Evolutionary conservation across 306 rosid species (phyloP), one percentile per base, ranked within the genome.

Genomic region (Ochetophila trinervis): DNA sequence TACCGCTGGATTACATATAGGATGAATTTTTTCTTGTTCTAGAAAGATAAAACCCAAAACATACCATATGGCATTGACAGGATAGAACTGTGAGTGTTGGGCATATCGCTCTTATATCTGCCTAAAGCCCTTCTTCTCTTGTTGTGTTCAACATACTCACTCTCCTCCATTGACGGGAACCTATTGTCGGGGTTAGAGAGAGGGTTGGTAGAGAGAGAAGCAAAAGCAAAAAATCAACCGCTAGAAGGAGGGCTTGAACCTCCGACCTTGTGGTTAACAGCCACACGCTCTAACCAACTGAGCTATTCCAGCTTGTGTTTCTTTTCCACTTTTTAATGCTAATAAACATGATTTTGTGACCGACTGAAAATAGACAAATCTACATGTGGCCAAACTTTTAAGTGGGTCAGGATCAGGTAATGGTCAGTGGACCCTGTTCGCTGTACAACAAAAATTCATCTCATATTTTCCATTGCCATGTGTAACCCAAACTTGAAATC

Each of bases 221-320:
- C 3, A 4, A 27, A 27, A 4, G 32, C 32, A 27, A 4, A 27
- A 14, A 8, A 35, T 15, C 0, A 16, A n/a, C 0, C 85, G 77
- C 83, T 77, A 77, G 75, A 81, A 81, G 73, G 83, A 77, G 86
- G 86, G 83, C 51, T 81, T 20, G 85, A 81, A 81, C 82, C 77
- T 69, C 85, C 82, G 85, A 81, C 85, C 85, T 81, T 69, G 82
- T 77, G 85, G 82, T 77, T 81, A 81, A 73, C 80, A 77, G 82
- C 82, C 85, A 81, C 85, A 76, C 79, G 82, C 79, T 81, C 79
- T 77, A 77, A n/a, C 85, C 85, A 76, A 52, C 84, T 59, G 84
- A 80, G 85, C 82, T 77, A 81, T 73, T 76, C 82, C 82, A 81
- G 86, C 86, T 7, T 2, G n/a, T n/a, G n/a, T n/a, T n/a, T n/a